Evolutionary conservation across 2,329 filamentous ascomycete genomes (phyloP), one percentile per base, ranked within the genome.

Genomic region (Tolypocladium tundrense): DNA sequence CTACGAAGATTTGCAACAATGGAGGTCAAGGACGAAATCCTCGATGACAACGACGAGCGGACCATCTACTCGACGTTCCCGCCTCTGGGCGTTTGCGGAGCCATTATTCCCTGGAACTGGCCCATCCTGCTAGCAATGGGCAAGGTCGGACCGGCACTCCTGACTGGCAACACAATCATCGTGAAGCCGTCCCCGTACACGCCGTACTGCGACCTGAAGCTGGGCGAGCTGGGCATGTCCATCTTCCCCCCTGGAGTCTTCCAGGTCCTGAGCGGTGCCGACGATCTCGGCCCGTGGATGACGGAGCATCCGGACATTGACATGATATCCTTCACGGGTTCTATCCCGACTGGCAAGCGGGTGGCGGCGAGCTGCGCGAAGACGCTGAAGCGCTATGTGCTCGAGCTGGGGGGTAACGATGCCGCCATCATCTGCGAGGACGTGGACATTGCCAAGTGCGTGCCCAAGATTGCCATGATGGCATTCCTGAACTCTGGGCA

Each of bases 211-310:
- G 72, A 73, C 2, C 71, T 88, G 54, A 87, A 88, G 69, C 64
- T 84, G 13, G 79, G 75, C 14, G 83, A 87, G 68, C 68, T 88
- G 5, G 81, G 75, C 1, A 73, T 79, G 59, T 68, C 77, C 37
- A 70, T 86, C 67, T 81, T 87, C 63, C 83, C 84, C 1, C 79
- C 81, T 0, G 85, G 85, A 43, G 82, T 88, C 24, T 67, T 87
- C 9, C 84, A 87, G 65, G 79, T 75, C 1, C 69, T 88, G 2
- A 81, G 79, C 57, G 84, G 84, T 16, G 80, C 82, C 54, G 83
- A 87, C 61, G 72, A 77, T 58, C 78, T 87, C 13, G 84, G 84
- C 8, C 81, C 80, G 1, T 76, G 75, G 75, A 70, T 87, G 59
- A 84, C 82, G 0, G 66, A 66, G 16, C 84, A 87, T 65, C 80